Percentiles rank a stretch among this genome's conserved stretches.
These are phyloP conservation scores for Chrysopogon serrulatus DNA, from an alignment of 176 grass and related monocot species.

Conservation along the genomic window DNA sequence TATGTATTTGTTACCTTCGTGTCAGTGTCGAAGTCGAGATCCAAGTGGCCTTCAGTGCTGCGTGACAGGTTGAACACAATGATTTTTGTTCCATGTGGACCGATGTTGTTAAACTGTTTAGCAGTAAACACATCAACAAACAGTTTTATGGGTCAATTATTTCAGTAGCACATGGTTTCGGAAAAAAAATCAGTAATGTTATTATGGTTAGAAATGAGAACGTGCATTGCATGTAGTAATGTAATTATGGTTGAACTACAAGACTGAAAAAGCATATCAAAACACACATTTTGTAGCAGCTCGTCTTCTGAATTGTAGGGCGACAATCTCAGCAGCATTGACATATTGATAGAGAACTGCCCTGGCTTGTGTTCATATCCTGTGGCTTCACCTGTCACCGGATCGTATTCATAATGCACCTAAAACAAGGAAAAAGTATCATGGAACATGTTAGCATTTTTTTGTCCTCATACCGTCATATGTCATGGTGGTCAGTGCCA, in stretches of 20 bases:
- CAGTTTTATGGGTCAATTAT: not conserved
- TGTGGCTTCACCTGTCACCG: constrained; percentile 10
- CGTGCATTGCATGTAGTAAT: not conserved
- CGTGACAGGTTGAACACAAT: constrained; percentile 43
- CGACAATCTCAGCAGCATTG: constrained; percentile 34
- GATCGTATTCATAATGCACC: constrained; percentile 52
- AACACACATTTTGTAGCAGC: constrained; percentile 47
- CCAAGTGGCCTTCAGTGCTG: constrained; percentile 26
- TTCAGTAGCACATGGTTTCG: too few species aligned
- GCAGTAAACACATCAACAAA: not conserved
- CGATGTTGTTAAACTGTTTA: constrained; percentile 50
- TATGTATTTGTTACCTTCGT: constrained; percentile 12
- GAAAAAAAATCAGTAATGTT: not conserved
- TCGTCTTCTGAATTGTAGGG: constrained; percentile 49
- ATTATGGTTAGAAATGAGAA: not conserved
- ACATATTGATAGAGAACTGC: constrained; percentile 45
- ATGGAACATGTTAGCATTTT: not conserved
- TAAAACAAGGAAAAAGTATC: constrained; percentile 13
- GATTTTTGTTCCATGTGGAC: constrained; percentile 56
- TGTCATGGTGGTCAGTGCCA: not conserved
- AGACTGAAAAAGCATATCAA: not conserved
- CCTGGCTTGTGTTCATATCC: not conserved
- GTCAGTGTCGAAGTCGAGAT: constrained; percentile 46
- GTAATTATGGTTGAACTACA: not conserved
- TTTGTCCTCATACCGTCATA: not conserved